Percentiles rank a stretch among this genome's conserved stretches.
Conservation (phyloP, 192 early-diverging fungal species). For the Backusella luteola region DNA sequence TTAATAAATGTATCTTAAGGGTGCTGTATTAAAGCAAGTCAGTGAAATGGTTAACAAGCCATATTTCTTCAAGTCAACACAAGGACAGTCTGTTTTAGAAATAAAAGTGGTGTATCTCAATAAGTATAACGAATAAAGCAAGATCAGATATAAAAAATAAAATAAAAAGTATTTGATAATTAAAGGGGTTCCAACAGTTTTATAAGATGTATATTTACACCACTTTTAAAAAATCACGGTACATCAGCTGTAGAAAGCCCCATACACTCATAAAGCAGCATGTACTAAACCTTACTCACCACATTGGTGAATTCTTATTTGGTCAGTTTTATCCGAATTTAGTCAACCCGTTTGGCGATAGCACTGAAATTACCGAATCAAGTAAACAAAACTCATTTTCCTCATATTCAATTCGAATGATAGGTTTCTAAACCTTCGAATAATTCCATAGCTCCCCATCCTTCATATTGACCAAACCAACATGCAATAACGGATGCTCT, state of each 20-base stretch:
- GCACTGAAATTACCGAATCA: slow-evolving; percentile 59
- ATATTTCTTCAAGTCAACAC: too few relatives aligned
- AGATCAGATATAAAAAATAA: too few relatives aligned
- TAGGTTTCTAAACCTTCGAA: slow-evolving; percentile 73
- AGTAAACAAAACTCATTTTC: slow-evolving; percentile 35
- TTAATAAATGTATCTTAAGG: too few relatives aligned
- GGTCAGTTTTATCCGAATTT: slow-evolving; percentile 81
- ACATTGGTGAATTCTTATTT: slow-evolving; percentile 89
- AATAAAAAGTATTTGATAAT: too few relatives aligned
- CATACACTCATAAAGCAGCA: slow-evolving; percentile 21
- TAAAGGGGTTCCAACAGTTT: too few relatives aligned
- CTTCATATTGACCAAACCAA: slow-evolving; percentile 84
- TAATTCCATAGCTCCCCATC: slow-evolving; percentile 84
- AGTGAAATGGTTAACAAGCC: too few relatives aligned
- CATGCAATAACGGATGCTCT: slow-evolving; percentile 86
- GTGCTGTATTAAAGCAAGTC: too few relatives aligned
- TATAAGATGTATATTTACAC: too few relatives aligned
- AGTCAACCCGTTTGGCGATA: slow-evolving; percentile 85
- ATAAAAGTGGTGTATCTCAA: too few relatives aligned
- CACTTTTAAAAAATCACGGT: too few relatives aligned
- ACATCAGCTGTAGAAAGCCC: slow-evolving; percentile 18
- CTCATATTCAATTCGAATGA: background rate
- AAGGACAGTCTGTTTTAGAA: too few relatives aligned
- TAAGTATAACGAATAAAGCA: too few relatives aligned
- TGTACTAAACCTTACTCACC: slow-evolving; percentile 88